A percentile compares a stretch with the other conserved stretches of the same genome.
phyloP scores from a whole-genome alignment of 768 basidiomycete genomes.

The Psilocybe subaeruginosa region DNA sequence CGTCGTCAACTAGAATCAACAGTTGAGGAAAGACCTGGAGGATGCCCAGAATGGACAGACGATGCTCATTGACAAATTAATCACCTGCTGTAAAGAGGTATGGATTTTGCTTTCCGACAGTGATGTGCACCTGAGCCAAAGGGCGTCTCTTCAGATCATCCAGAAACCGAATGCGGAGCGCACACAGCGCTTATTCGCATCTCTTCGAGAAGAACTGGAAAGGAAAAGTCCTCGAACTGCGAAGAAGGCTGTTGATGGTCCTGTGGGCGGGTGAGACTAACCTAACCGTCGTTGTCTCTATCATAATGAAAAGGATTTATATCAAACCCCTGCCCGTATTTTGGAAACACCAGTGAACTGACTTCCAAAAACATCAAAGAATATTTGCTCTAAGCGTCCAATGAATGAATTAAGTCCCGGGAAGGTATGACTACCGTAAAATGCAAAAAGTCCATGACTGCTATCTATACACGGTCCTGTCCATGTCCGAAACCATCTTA shows the following conservation, averaged over 20 bases:
- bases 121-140: conserved; percentile 8
- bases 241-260: conserved; percentile 46
- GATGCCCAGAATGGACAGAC: conserved; percentile 80
- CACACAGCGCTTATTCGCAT: conserved; percentile 79
- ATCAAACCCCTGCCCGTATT: background rate
- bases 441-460: conserved; percentile 12
- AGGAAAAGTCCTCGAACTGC: conserved; percentile 56
- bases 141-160: conserved; percentile 31
- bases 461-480: conserved; percentile 12
- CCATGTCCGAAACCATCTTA: conserved; percentile 14
- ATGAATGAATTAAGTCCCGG: conserved; percentile 3
- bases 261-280: conserved; percentile 28
- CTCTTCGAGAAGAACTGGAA: conserved; percentile 83
- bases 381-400: background rate
- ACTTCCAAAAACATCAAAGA: background rate
- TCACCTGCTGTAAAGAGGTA: conserved; percentile 88
- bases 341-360: background rate
- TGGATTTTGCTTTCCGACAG: conserved; percentile 24
- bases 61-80: conserved; percentile 81
- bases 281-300: conserved; percentile 6
- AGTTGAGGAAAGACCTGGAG: conserved; percentile 76
- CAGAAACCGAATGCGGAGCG: conserved; percentile 82
- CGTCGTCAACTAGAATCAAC: conserved; percentile 50
- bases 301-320: conserved; percentile 11
- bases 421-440: conserved; percentile 1